These are phyloP conservation scores for Cinnamomum chago DNA, from an alignment of 164 flowering plant species.

Conservation along the genomic window DNA sequence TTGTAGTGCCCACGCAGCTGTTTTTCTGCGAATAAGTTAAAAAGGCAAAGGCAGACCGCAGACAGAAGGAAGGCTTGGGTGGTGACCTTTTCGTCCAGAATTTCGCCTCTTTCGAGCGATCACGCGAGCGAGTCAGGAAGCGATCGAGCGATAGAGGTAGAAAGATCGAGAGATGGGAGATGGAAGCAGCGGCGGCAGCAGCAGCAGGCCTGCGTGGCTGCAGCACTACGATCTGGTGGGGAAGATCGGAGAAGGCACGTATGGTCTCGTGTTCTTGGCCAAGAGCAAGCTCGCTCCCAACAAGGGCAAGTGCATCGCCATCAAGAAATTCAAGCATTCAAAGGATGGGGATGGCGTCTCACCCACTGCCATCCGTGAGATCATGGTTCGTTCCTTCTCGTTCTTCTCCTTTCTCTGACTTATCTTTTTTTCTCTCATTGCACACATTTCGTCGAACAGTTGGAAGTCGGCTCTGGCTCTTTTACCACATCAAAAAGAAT, in stretches of 20 bases:
- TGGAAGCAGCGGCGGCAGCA: slow-evolving; percentile 15
- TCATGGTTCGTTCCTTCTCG: slow-evolving; percentile 51
- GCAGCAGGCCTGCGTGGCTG: slow-evolving; percentile 86
- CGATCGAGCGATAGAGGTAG: not conserved
- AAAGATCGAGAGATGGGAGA: slow-evolving; percentile 10
- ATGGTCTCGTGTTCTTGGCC: slow-evolving; percentile 95
- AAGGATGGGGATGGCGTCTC: slow-evolving; percentile 99
- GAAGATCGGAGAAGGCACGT: slow-evolving; percentile 98
- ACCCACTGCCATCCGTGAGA: slow-evolving; percentile 98
- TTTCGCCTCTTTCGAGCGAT: too few relatives aligned
- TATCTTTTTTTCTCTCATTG: not conserved
- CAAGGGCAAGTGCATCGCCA: slow-evolving; percentile 87
- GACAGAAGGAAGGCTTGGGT: too few relatives aligned
- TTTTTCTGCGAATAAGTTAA: too few relatives aligned
- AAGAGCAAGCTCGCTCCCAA: slow-evolving; percentile 49
- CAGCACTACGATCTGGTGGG: slow-evolving; percentile 96
- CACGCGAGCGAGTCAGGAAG: too few relatives aligned
- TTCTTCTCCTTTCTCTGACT: not conserved
- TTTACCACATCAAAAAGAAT: too few relatives aligned
- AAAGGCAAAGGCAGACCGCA: too few relatives aligned
- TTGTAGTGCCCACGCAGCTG: too few relatives aligned
- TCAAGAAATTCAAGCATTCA: slow-evolving; percentile 96
- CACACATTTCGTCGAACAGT: not conserved
- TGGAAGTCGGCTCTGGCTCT: not conserved
- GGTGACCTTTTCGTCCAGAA: too few relatives aligned